Evolutionary conservation across 306 rosid species (phyloP).

Genomic region (Trifolium subterraneum): DNA sequence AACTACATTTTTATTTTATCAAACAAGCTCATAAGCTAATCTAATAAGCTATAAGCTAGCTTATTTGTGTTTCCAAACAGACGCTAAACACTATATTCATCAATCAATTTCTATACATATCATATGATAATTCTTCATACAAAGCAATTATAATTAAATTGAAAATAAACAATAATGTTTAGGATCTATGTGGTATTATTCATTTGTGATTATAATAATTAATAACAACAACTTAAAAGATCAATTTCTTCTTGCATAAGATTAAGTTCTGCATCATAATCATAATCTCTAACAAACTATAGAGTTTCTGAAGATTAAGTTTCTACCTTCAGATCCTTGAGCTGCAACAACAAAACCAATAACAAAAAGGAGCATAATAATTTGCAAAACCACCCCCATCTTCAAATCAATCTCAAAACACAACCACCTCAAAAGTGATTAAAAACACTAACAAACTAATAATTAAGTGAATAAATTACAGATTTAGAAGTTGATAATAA

Average conservation of each 20-base stretch:
- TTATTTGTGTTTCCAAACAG: too few relatives aligned
- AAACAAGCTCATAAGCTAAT: too few relatives aligned
- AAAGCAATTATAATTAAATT: slow-evolving; percentile 13
- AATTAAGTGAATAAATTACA: slow-evolving; percentile 42
- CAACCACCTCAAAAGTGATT: too few relatives aligned
- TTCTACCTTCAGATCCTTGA: slow-evolving; percentile 75
- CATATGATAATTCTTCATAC: background rate
- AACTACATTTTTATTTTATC: too few relatives aligned
- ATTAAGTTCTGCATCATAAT: background rate
- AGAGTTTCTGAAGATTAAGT: slow-evolving; percentile 31
- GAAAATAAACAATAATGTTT: slow-evolving; percentile 20
- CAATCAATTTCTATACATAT: slow-evolving; percentile 12
- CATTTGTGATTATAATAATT: background rate
- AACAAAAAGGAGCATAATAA: slow-evolving; percentile 58
- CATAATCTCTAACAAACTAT: slow-evolving; percentile 15
- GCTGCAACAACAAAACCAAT: slow-evolving; percentile 56
- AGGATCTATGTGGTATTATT: slow-evolving; percentile 18
- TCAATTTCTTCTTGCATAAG: slow-evolving; percentile 31
- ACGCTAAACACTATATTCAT: slow-evolving; percentile 22
- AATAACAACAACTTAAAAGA: slow-evolving; percentile 23
- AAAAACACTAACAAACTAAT: slow-evolving; percentile 26
- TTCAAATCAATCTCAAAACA: slow-evolving; percentile 53
- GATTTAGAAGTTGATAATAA: slow-evolving; percentile 40
- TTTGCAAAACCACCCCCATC: slow-evolving; percentile 60
- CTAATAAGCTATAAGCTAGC: too few relatives aligned